These are phyloP conservation scores for Cryptosporidium sp. DNA, from an alignment of 169 alveolate species.

Conservation along the genomic window DNA sequence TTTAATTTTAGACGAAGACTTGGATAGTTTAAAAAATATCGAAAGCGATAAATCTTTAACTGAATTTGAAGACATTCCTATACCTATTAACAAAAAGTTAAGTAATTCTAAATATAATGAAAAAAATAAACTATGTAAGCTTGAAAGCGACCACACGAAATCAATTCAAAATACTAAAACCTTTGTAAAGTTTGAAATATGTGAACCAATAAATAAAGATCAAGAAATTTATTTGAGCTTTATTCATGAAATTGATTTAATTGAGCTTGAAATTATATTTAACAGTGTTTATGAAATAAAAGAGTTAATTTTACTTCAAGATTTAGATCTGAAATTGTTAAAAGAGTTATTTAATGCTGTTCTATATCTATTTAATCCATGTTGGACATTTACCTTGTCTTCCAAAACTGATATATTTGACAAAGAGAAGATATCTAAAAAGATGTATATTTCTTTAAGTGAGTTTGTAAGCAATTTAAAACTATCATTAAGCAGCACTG, in stretches of 20 bases:
- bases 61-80: constrained; percentile 8
- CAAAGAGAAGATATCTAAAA: neutral
- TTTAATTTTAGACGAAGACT: no score
- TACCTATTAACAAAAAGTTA: neutral
- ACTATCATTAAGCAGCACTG: neutral
- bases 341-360: neutral
- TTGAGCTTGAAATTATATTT: constrained; percentile 13
- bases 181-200: neutral
- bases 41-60: neutral
- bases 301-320: constrained; percentile 1
- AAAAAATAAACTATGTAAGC: neutral
- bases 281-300: neutral
- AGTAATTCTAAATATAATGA: neutral
- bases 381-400: constrained; percentile 12
- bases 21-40: neutral
- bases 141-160: neutral
- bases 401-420: neutral
- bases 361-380: neutral
- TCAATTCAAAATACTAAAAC: neutral
- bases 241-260: neutral
- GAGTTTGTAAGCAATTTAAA: neutral
- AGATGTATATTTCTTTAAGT: neutral
- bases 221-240: neutral
- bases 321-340: neutral
- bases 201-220: neutral